Conservation (phyloP, 108 stramenopile genomes). For the Pseudonitzschia pungens region DNA sequence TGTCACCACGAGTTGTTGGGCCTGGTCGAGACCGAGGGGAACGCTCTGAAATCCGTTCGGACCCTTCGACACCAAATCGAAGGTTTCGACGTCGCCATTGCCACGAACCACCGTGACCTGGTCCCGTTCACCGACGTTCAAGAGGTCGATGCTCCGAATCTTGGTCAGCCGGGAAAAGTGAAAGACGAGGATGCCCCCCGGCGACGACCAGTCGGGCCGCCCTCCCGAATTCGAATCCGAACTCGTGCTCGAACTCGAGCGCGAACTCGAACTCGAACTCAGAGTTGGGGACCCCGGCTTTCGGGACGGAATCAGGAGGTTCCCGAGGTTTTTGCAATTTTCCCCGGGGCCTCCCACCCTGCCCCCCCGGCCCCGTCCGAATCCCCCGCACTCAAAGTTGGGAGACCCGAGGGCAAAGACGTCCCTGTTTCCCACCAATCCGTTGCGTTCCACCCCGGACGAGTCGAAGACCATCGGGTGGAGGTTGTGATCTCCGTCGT, state of each 20-base stretch:
- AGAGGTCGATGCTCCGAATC: constrained; percentile 13
- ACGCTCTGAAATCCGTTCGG: constrained; percentile 20
- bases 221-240: not conserved
- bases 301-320: constrained; percentile 8
- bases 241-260: too few relatives aligned
- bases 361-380: constrained; percentile 14
- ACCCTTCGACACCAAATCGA: constrained; percentile 18
- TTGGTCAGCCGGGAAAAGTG: constrained; percentile 17
- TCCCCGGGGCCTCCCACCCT: constrained; percentile 1
- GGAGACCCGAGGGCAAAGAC: constrained; percentile 17
- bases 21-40: constrained; percentile 12
- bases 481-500: constrained; percentile 21
- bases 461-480: constrained; percentile 29
- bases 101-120: constrained; percentile 14
- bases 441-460: not conserved
- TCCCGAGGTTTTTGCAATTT: constrained; percentile 10
- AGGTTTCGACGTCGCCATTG: constrained; percentile 7
- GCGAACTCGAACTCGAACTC: not conserved
- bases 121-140: constrained; percentile 15
- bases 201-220: not conserved
- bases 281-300: not conserved
- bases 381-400: constrained; percentile 17
- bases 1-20: constrained; percentile 7
- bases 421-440: not conserved
- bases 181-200: constrained; percentile 25